Conservation (phyloP, 169 alveolate species). For the Theileria equi region DNA sequence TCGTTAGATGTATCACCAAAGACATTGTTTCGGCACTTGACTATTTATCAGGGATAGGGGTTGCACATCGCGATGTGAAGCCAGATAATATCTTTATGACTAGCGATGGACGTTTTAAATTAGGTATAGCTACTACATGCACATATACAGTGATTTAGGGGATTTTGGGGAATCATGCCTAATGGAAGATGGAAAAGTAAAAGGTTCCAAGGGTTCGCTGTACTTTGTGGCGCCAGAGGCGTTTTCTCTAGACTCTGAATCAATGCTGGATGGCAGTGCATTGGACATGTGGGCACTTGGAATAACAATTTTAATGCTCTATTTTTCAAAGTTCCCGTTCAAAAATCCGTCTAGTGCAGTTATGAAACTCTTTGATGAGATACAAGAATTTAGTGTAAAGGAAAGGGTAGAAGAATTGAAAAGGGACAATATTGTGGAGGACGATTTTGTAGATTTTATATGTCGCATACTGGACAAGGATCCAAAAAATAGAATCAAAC, state of each 20-base stretch:
- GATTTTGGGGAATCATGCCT: constrained; percentile 68
- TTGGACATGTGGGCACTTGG: constrained; percentile 57
- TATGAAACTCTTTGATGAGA: constrained; percentile 4
- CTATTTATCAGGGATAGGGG: constrained; percentile 34
- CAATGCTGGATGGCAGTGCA: constrained; percentile 24
- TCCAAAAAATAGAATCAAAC: constrained; percentile 13
- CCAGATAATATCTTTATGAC: constrained; percentile 69
- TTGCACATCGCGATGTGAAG: constrained; percentile 71
- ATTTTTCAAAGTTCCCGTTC: constrained; percentile 35
- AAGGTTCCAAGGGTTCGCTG: constrained; percentile 23
- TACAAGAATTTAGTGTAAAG: constrained; percentile 12
- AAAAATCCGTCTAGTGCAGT: background rate
- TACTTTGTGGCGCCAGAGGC: constrained; percentile 52
- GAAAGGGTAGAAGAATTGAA: constrained; percentile 1
- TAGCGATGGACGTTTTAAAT: constrained; percentile 49
- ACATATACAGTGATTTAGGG: constrained; percentile 32
- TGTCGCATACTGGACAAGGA: constrained; percentile 21
- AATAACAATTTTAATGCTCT: constrained; percentile 24
- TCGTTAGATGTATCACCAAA: constrained; percentile 26
- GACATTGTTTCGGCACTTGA: constrained; percentile 35
- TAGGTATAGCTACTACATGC: constrained; percentile 5
- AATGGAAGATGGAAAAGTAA: constrained; percentile 32
- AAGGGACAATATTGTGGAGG: background rate
- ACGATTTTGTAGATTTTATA: constrained; percentile 22
- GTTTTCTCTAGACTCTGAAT: background rate